These are phyloP conservation scores for Vaccinium corymbosum DNA, from an alignment of 148 eudicot genomes.

Conservation along the genomic window DNA sequence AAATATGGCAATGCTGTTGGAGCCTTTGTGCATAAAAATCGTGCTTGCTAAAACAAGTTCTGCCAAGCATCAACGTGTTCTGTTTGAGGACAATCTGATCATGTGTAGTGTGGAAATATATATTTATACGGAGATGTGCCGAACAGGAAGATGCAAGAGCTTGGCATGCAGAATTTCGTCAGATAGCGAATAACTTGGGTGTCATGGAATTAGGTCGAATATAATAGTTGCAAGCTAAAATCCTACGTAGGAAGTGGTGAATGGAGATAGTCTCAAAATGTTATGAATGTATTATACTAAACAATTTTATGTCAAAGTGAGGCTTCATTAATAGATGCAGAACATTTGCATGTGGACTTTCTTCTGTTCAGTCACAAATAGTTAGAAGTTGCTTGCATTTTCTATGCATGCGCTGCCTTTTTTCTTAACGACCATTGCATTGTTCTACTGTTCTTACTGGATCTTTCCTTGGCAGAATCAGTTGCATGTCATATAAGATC, in stretches of 20 bases:
- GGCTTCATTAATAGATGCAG: not conserved
- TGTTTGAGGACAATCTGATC: not conserved
- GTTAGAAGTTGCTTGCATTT: conserved; percentile 1
- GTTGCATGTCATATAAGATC: conserved; percentile 46
- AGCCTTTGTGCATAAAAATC: not conserved
- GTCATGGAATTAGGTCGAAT: not conserved
- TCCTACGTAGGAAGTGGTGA: not conserved
- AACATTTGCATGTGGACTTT: not conserved
- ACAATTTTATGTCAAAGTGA: too few species aligned
- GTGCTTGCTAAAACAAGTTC: not conserved
- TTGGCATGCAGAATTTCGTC: not conserved
- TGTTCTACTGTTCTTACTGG: conserved; percentile 1
- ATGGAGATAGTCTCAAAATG: not conserved
- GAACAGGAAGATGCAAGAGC: not conserved
- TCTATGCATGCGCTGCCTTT: not conserved
- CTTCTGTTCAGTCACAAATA: not conserved
- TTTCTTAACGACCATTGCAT: not conserved
- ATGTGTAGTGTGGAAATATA: not conserved
- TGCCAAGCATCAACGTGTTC: not conserved
- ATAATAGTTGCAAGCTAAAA: not conserved
- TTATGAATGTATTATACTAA: not conserved
- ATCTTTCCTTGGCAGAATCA: conserved; percentile 37
- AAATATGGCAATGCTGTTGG: not conserved
- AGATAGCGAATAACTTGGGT: not conserved
- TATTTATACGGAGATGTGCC: not conserved